Base-by-base conservation (phyloP, 331 rosid genomes). In the Malus hybrid region DNA sequence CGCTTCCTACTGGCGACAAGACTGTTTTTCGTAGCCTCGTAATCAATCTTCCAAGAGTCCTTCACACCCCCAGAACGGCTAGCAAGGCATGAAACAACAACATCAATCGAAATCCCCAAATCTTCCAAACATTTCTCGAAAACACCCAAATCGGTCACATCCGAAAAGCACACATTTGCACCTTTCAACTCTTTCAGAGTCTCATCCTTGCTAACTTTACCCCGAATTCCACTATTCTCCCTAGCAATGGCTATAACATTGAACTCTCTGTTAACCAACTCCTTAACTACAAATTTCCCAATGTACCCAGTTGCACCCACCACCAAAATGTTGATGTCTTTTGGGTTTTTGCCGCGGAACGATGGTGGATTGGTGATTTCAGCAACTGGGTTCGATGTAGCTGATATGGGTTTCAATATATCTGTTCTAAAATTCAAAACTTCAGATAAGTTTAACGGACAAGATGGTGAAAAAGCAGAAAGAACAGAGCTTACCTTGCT, bases 261-360 rank as follows among this genome's bases (percentile, higher is more conserved):
- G 33, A 86, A 93, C 34, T 94, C 98, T 82, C 98, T 86, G 69
- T 79, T 82, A 55, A 91, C 83, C 65, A 93, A 85, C 81, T 93
- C 98, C 63, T 74, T 89, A 48, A 91, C 97, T 44, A 93, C 97
- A 80, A 89, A 93, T 54, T 84, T 91, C 39, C 98, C 98, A 32
- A 91, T 93, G 76, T 93, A 93, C 80, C 98, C 98, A 79, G 98
- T 93, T 73, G 96, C 88, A 67, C 98, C 98, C 74, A 90, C 96
- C 27, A 91, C 92, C 73, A 93, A 68, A 62, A 93, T 73, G 66
- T 85, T 91, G 54, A 90, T 72, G 59, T 91, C 93, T 80, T 89
- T 88, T 48, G 97, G 96, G 29, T 72, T 85, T 65, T 87, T 91
- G 80, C 18, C 55, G 70, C 98, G 86, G 73, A 76, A 93, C 66